A percentile compares a stretch with the other conserved stretches of the same genome.
Evolutionary conservation across 768 basidiomycete genomes (phyloP).

Genomic region (Tulasnella sp.): DNA sequence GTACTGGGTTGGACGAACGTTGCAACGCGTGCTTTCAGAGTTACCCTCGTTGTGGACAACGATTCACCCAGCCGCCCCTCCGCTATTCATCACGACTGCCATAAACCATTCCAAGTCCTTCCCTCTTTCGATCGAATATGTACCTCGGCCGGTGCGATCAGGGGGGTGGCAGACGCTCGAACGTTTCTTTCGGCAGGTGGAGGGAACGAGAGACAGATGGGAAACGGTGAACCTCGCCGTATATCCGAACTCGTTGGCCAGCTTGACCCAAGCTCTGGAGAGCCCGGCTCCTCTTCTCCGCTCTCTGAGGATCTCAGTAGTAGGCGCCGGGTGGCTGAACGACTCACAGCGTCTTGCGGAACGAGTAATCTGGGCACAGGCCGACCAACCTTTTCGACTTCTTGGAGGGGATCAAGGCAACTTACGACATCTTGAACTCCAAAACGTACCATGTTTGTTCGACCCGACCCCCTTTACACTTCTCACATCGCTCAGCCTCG

Average conservation of each 20-base stretch:
- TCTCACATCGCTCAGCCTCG: neutral
- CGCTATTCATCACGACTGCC: neutral
- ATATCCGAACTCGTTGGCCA: neutral
- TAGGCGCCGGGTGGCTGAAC: neutral
- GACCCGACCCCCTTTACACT: neutral
- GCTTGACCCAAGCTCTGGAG: neutral
- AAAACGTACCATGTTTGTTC: neutral
- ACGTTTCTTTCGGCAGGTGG: neutral
- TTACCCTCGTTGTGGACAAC: neutral
- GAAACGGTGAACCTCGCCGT: neutral
- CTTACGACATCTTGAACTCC: neutral
- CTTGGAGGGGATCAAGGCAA: neutral
- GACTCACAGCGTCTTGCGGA: neutral
- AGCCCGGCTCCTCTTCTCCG: neutral
- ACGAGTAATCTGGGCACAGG: neutral
- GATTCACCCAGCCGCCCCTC: neutral
- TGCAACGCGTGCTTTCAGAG: neutral
- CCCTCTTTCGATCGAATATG: neutral
- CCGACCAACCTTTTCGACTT: neutral
- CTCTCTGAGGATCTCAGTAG: neutral
- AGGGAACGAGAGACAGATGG: neutral
- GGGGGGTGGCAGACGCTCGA: neutral
- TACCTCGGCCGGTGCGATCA: neutral
- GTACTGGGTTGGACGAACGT: neutral
- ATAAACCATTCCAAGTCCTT: neutral